phyloP scores from a whole-genome alignment of 257 asterid genomes.

The Fraxinus anomala region DNA sequence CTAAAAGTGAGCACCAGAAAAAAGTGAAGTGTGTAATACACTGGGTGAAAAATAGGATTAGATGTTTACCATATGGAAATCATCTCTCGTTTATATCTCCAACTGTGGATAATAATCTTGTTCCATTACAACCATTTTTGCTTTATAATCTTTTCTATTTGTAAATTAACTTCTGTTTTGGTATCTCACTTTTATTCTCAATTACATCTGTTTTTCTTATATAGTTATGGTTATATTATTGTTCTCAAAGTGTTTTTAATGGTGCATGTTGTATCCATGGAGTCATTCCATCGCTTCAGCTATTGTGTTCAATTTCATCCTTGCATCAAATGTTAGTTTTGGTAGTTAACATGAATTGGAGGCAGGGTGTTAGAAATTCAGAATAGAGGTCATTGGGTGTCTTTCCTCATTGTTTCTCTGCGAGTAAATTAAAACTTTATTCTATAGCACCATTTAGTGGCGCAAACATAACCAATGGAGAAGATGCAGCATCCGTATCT shows the following conservation, averaged over 20 bases:
- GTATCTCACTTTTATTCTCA: neutral
- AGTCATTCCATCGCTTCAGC: neutral
- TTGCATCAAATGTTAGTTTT: neutral
- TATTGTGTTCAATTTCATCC: neutral
- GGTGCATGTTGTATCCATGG: neutral
- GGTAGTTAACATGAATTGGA: neutral
- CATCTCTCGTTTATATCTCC: neutral
- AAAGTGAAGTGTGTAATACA: conserved; percentile 11
- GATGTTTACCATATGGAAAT: neutral
- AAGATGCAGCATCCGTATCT: neutral
- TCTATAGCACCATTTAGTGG: neutral
- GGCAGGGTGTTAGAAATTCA: neutral
- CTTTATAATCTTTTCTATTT: neutral
- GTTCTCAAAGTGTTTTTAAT: neutral
- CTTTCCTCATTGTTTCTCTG: neutral
- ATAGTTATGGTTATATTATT: neutral
- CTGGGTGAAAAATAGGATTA: neutral
- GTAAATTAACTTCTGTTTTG: neutral
- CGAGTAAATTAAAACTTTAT: neutral
- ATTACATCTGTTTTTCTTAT: neutral
- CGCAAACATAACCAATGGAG: neutral
- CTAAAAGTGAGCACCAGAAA: neutral
- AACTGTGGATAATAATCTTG: neutral
- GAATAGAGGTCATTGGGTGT: neutral
- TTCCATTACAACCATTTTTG: neutral